Evolutionary conservation across 2,329 filamentous ascomycete species (phyloP).

Genomic region (Trichoderma arundinaceum): DNA sequence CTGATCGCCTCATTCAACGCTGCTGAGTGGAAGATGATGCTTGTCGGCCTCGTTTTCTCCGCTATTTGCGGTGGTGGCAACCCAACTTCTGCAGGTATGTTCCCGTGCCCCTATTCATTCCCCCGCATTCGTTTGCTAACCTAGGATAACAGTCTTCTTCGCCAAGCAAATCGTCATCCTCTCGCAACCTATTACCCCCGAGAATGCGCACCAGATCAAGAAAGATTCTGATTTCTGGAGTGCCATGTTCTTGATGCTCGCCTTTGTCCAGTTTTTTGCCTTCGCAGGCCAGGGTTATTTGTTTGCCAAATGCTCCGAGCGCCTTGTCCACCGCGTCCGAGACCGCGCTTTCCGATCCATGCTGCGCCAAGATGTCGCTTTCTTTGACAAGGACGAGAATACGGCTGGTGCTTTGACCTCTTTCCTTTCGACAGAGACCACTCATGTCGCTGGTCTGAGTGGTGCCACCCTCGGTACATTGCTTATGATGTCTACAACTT

Average conservation of each 20-base stretch:
- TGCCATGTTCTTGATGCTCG: conserved; percentile 87
- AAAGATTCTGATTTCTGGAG: conserved; percentile 85
- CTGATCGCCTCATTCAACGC: conserved; percentile 82
- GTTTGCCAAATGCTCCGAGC: conserved; percentile 85
- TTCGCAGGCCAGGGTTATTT: conserved; percentile 72
- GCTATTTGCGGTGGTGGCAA: conserved; percentile 83
- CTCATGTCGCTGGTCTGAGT: conserved; percentile 86
- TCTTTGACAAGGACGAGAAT: conserved; percentile 90
- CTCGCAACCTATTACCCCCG: conserved; percentile 57
- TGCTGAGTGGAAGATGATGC: conserved; percentile 73
- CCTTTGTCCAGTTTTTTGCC: conserved; percentile 72
- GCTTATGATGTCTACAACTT: conserved; percentile 78
- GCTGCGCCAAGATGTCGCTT: conserved; percentile 89
- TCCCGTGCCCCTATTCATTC: background rate
- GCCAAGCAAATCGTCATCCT: conserved; percentile 83
- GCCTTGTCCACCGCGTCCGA: conserved; percentile 83
- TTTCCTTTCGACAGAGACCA: conserved; percentile 88
- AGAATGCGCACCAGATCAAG: conserved; percentile 64
- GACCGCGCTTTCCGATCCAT: conserved; percentile 84
- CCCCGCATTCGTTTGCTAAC: background rate
- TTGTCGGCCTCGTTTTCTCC: conserved; percentile 74
- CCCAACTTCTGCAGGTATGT: conserved; percentile 55
- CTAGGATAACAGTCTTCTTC: conserved; percentile 68
- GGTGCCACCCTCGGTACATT: conserved; percentile 88
- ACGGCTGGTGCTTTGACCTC: conserved; percentile 87